Base-by-base conservation (phyloP, 768 basidiomycete species). In the Lactarius hengduanensis region DNA sequence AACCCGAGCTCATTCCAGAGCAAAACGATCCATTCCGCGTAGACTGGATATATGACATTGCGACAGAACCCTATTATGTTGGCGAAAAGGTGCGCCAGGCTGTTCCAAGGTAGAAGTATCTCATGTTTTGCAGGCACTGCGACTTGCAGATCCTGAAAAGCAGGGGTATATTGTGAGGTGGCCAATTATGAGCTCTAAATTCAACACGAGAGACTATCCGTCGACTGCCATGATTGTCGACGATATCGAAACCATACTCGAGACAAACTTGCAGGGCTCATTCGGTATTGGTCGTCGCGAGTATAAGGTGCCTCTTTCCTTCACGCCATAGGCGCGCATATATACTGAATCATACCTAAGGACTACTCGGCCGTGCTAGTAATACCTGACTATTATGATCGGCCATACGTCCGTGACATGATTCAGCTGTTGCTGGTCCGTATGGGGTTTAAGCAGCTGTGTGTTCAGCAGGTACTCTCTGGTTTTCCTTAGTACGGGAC, bases 361-460 rank as follows among this genome's bases (percentile, higher is more conserved):
- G 85, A 92, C 64, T 91, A 90, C 76, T 95, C 94, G 2, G 88
- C 90, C 15, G 82, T 98, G 43, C 82, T 99, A 4, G 86, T 98
- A 38, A 87, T 98, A 28, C 96, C 97, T 8, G 97, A 99, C 75
- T 87, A 93, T 70, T 94, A 91, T 72, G 92, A 96, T 63, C 84
- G 92, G 61, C 75, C 82, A 13, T 98, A 96, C 73, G 86, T 98
- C 63, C 86, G 87, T 67, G 89, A 91, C 64, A 80, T 95, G 71
- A 81, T 86, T 8, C 84, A 90, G 66, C 75, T 96, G 11, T 77
- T 98, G 11, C 74, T 98, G 40, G 77, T 84, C 32, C 82, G 83
- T 2, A 87, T 99, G 83, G 93, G 92, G 0, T 99, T 99, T 82
- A 93, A 92, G 74, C 93, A 97, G 76, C 77, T 98, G 38, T 94